These are phyloP conservation scores for Paracorniculantispora psalliotae DNA, from an alignment of 2,329 filamentous ascomycete species.

Conservation along the genomic window DNA sequence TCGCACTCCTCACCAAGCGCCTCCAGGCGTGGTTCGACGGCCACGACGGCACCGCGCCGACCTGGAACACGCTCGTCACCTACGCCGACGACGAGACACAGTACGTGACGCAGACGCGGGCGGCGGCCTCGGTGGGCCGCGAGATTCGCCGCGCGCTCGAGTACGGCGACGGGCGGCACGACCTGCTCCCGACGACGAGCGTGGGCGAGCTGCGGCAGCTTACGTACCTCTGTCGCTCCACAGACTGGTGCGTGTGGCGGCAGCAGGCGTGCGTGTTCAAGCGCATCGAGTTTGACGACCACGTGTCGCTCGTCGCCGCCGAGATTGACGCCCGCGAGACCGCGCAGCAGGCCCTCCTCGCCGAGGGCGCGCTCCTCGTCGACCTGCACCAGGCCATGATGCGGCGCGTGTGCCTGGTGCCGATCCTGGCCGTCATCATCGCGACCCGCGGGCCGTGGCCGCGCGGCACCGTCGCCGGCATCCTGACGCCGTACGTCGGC, in stretches of 20 bases:
- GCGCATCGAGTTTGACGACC: constrained; percentile 19
- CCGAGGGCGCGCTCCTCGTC: too few species aligned
- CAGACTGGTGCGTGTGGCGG: constrained; percentile 15
- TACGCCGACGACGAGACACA: not conserved
- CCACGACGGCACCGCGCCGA: not conserved
- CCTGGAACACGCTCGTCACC: not conserved
- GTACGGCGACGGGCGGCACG: constrained; percentile 11
- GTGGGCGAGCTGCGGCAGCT: constrained; percentile 12
- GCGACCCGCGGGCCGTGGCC: constrained; percentile 11
- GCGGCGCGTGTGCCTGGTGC: constrained; percentile 15
- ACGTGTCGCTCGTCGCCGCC: constrained; percentile 13
- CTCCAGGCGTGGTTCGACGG: constrained; percentile 11
- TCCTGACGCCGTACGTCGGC: not conserved
- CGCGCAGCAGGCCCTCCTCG: too few species aligned
- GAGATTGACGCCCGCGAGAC: constrained; percentile 17
- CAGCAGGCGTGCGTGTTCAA: constrained; percentile 18
- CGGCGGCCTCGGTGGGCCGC: constrained; percentile 5
- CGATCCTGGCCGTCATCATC: constrained; percentile 16
- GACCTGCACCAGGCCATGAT: constrained; percentile 7
- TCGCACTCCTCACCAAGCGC: constrained; percentile 3
- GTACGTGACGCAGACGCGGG: not conserved
- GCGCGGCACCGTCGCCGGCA: constrained; percentile 13
- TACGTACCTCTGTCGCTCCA: constrained; percentile 14
- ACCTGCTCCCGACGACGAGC: constrained; percentile 14
- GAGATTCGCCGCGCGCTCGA: constrained; percentile 6